Evolutionary conservation across 2,329 filamentous ascomycete genomes (phyloP), one percentile per base, ranked within the genome.

Genomic region (Trichoderma simmonsii): DNA sequence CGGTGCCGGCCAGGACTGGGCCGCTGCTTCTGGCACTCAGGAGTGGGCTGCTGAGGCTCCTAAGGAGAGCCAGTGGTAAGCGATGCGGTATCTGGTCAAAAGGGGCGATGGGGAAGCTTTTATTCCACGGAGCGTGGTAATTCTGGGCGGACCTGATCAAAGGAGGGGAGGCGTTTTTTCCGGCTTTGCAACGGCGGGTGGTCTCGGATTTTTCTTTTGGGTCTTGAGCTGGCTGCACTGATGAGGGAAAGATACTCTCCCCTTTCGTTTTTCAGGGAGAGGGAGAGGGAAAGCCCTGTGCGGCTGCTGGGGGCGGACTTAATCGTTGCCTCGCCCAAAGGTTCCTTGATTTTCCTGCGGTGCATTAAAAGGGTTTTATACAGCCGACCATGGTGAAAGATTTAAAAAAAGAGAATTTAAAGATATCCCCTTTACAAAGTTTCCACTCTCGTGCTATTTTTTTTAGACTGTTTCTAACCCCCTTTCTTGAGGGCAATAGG

Each of bases 221-320:
- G 84, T 85, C 83, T 86, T 84, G 85, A 87, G 79, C 89, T 89
- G 87, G 87, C 84, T 86, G 91, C 90, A 92, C 94, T 98, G 88
- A 98, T 92, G 95, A 98, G 94, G 95, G 95, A 98, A 98, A 98
- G 95, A 98, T 94, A 97, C 92, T 94, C 88, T 82, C 30, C 57
- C 77, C 72, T 74, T 75, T 79, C 81, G 73, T 18, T 43, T 71
- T 71, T 11, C 59, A 70, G 68, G 65, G 73, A 48, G 56, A 26
- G 73, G 79, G 82, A 84, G 91, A 94, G 95, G 94, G 95, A 98
- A 98, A 94, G 95, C 95, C 95, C 94, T 98, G 95, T 96, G 90
- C 87, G 90, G 89, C 87, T 89, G 89, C 88, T 89, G 91, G 92
- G 32, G 91, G 86, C 92, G 89, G 89, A 93, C 93, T 95, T 97